These are phyloP conservation scores for Macroventuria anomochaeta DNA, from an alignment of 2,329 filamentous ascomycete species.

Conservation along the genomic window DNA sequence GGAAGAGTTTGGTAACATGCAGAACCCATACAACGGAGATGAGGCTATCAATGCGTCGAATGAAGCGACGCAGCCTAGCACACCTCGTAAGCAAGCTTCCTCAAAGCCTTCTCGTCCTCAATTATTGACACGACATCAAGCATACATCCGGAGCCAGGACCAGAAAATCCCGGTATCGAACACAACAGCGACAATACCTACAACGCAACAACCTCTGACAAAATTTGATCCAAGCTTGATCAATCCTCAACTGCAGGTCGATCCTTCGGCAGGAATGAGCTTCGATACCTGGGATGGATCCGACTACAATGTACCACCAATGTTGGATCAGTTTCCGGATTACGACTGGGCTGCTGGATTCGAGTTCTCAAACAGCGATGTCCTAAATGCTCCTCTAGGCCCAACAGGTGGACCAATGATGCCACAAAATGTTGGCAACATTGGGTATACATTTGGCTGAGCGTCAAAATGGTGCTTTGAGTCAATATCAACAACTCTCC, in stretches of 20 bases:
- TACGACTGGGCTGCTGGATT: constrained; percentile 49
- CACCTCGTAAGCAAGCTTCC: constrained; percentile 35
- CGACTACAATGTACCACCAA: constrained; percentile 38
- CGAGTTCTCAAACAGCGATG: constrained; percentile 41
- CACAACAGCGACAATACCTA: constrained; percentile 2
- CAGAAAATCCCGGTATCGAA: constrained; percentile 26
- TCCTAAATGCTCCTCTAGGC: constrained; percentile 30
- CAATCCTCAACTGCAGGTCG: constrained; percentile 28
- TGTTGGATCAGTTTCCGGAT: constrained; percentile 47
- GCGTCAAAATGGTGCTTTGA: too few species aligned
- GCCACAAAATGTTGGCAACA: constrained; percentile 27
- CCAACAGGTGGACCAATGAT: constrained; percentile 30
- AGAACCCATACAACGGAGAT: constrained; percentile 47
- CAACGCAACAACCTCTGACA: constrained; percentile 25
- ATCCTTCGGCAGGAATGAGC: constrained; percentile 29
- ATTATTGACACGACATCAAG: constrained; percentile 24
- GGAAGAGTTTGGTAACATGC: constrained; percentile 47
- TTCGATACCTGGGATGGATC: constrained; percentile 39
- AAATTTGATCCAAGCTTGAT: constrained; percentile 39
- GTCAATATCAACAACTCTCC: too few species aligned
- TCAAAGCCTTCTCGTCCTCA: background rate
- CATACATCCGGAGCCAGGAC: constrained; percentile 22
- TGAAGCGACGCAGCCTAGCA: constrained; percentile 32
- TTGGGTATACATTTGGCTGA: constrained; percentile 40
- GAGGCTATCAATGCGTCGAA: constrained; percentile 28